Conservation (phyloP, 768 basidiomycete species). For the Trametes cinnabarina region DNA sequence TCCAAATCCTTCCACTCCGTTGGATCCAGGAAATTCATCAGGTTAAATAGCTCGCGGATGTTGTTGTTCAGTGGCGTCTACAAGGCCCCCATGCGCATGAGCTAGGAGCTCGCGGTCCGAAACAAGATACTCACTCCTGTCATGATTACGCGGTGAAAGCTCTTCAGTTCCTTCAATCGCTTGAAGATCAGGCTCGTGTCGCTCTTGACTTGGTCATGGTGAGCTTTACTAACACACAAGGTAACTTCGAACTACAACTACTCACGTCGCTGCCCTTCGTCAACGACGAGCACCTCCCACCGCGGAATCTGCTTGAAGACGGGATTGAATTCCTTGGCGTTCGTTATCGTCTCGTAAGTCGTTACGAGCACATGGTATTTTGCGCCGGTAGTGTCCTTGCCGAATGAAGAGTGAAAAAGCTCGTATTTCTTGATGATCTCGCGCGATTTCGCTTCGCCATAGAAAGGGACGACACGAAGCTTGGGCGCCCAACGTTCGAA, state of each 20-base stretch:
- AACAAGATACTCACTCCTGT: slow-evolving; percentile 60
- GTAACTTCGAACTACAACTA: slow-evolving; percentile 18
- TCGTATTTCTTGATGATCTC: slow-evolving; percentile 83
- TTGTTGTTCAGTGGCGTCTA: slow-evolving; percentile 97
- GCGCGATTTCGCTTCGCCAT: slow-evolving; percentile 76
- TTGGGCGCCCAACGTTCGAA: slow-evolving; percentile 83
- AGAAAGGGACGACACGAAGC: slow-evolving; percentile 78
- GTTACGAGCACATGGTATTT: slow-evolving; percentile 90
- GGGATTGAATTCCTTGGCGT: slow-evolving; percentile 60
- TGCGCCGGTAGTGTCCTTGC: slow-evolving; percentile 45
- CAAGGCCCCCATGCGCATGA: not conserved
- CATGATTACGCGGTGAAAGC: slow-evolving; percentile 80
- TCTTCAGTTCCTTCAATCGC: slow-evolving; percentile 76
- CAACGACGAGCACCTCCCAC: slow-evolving; percentile 93
- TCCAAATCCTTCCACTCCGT: slow-evolving; percentile 73
- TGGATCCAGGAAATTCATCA: slow-evolving; percentile 94
- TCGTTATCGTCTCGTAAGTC: slow-evolving; percentile 85
- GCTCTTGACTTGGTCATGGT: slow-evolving; percentile 64
- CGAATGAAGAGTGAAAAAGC: slow-evolving; percentile 53
- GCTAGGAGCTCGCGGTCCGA: not conserved
- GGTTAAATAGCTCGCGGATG: slow-evolving; percentile 91
- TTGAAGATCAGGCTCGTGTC: slow-evolving; percentile 78
- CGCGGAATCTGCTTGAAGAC: slow-evolving; percentile 82
- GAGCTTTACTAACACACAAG: not conserved
- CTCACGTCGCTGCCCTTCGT: slow-evolving; percentile 90